These are phyloP conservation scores for Ichthyophthirius multifiliis DNA, from an alignment of 169 alveolate species.

Conservation along the genomic window DNA sequence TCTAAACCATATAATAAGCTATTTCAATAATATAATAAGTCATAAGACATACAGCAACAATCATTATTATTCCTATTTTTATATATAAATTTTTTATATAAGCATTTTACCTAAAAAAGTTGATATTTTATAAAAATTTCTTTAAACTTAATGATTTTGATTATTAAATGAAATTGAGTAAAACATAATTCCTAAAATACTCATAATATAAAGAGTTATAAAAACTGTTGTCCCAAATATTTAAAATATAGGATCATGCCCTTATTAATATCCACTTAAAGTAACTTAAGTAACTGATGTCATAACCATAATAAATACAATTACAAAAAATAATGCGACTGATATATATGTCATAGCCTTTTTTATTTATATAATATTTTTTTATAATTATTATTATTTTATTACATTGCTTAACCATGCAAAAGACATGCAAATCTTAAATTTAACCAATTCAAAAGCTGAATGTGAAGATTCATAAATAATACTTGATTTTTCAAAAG, in stretches of 20 bases:
- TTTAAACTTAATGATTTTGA: neutral
- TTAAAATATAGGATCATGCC: neutral
- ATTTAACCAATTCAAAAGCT: neutral
- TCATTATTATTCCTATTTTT: neutral
- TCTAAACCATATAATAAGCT: neutral
- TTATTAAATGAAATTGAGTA: neutral
- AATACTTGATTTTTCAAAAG: neutral
- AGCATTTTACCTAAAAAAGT: neutral
- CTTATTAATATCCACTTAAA: neutral
- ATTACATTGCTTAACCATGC: neutral
- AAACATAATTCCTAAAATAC: neutral
- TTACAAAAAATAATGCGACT: neutral
- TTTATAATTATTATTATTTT: neutral
- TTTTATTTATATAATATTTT: neutral
- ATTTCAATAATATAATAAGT: neutral
- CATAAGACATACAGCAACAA: neutral
- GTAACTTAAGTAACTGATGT: neutral
- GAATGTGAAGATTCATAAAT: constrained; percentile 6
- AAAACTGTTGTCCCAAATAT: neutral
- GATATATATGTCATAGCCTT: neutral
- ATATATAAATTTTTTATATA: too few relatives aligned
- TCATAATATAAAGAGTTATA: neutral
- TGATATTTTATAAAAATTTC: neutral
- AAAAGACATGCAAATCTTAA: neutral
- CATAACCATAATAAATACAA: neutral